A percentile compares a stretch with the other conserved stretches of the same genome.
These are phyloP conservation scores for Symbiodinium pilosum DNA, from an alignment of 73 alveolate species.

Conservation along the genomic window DNA sequence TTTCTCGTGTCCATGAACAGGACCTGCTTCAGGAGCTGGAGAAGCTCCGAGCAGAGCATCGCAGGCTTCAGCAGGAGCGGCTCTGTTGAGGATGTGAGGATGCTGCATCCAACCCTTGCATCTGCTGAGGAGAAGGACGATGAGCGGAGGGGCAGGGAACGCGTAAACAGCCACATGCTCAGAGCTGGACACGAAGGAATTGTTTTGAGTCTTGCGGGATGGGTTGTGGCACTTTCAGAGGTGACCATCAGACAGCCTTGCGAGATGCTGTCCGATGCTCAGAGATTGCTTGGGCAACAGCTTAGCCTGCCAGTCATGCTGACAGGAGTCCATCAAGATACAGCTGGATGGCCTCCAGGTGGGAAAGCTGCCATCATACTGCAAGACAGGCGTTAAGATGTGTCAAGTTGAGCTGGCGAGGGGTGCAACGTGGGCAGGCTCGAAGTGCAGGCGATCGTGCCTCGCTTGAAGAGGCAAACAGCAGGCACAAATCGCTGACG, in stretches of 20 bases:
- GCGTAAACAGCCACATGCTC: slow-evolving; percentile 1
- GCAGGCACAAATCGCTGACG: slow-evolving; percentile 39
- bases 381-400: not conserved
- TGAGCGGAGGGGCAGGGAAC: slow-evolving; percentile 72
- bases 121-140: slow-evolving; percentile 10
- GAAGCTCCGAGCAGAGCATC: slow-evolving; percentile 44
- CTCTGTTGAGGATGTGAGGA: too few species aligned
- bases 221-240: too few species aligned
- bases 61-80: slow-evolving; percentile 49
- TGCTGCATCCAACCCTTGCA: too few species aligned
- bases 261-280: not conserved
- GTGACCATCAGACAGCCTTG: not conserved
- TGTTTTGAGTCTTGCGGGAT: too few species aligned
- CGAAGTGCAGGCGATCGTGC: slow-evolving; percentile 50
- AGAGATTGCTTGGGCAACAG: not conserved
- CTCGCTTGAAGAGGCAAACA: slow-evolving; percentile 42
- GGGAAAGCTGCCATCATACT: not conserved
- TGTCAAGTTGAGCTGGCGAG: too few species aligned
- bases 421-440: too few species aligned
- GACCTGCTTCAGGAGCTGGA: slow-evolving; percentile 66
- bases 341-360: slow-evolving; percentile 21
- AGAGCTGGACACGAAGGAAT: too few species aligned
- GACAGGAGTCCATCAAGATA: not conserved
- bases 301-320: not conserved
- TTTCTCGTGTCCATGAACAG: not conserved